These are phyloP conservation scores for Cochlearia excelsa DNA, from an alignment of 345 rosid genomes.

Conservation along the genomic window DNA sequence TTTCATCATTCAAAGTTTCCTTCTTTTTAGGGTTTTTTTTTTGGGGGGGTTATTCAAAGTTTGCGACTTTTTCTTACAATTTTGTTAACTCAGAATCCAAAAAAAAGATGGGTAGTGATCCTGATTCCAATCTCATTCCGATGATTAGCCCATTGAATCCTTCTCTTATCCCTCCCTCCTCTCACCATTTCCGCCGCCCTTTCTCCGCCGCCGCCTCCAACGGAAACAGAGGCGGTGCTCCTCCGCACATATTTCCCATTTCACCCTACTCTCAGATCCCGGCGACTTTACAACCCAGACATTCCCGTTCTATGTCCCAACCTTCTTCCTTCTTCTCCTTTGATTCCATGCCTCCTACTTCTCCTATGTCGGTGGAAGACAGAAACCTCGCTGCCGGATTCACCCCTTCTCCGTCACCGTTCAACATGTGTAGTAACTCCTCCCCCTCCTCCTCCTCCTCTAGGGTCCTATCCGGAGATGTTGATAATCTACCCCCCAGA, in stretches of 20 bases:
- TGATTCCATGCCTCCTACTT: slow-evolving; percentile 62
- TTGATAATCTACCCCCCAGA: slow-evolving; percentile 73
- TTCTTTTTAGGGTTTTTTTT: no score
- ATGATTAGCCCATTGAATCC: slow-evolving; percentile 5
- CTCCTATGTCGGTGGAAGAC: slow-evolving; percentile 62
- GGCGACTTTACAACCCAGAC: slow-evolving; percentile 46
- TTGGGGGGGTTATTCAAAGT: no score
- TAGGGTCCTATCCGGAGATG: slow-evolving; percentile 31
- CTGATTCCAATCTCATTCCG: no score
- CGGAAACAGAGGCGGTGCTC: slow-evolving; percentile 36
- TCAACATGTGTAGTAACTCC: slow-evolving; percentile 43
- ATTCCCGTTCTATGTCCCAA: slow-evolving; percentile 60
- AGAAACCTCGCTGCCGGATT: slow-evolving; percentile 44
- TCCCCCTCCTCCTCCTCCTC: slow-evolving; percentile 30
- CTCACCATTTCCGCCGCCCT: no score
- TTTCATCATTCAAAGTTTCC: no score
- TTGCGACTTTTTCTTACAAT: no score
- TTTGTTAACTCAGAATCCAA: no score
- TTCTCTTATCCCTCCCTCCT: slow-evolving; percentile 22
- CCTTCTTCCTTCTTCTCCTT: slow-evolving; percentile 51
- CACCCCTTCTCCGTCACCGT: slow-evolving; percentile 63
- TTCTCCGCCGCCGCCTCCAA: neutral
- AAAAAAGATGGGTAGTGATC: no score
- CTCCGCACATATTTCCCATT: slow-evolving; percentile 34
- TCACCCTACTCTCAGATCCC: slow-evolving; percentile 41